A percentile compares a stretch with the other conserved stretches of the same genome.
phyloP scores from a whole-genome alignment of 83 land plant species.

The Larix sibirica region DNA sequence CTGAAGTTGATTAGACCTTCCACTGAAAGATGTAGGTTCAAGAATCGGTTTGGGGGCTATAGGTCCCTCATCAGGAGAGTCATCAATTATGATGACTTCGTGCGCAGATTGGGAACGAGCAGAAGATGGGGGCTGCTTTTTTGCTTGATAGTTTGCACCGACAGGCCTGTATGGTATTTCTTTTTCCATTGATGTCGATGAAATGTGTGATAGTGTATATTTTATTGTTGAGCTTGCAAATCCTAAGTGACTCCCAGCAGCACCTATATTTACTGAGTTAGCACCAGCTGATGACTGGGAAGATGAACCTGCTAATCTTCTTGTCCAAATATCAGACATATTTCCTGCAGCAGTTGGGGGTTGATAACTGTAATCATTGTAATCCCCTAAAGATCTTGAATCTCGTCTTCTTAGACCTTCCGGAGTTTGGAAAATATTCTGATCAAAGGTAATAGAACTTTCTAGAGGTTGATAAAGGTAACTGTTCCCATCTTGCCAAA shows the following conservation, averaged over 20 bases:
- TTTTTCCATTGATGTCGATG: background rate
- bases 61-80: slow-evolving; percentile 28
- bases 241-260: background rate
- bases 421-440: slow-evolving; percentile 1
- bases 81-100: slow-evolving; percentile 42
- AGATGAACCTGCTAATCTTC: background rate
- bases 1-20: background rate
- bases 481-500: slow-evolving; percentile 10
- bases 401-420: slow-evolving; percentile 4
- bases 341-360: slow-evolving; percentile 2
- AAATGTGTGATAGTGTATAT: background rate
- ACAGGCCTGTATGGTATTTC: background rate
- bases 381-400: background rate
- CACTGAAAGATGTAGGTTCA: background rate
- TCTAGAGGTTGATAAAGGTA: background rate
- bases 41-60: background rate
- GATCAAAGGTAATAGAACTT: slow-evolving; percentile 12
- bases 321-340: background rate
- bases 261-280: slow-evolving; percentile 5
- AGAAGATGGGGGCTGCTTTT: background rate
- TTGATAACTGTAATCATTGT: background rate
- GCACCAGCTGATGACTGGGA: background rate
- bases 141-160: background rate
- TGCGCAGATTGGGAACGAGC: background rate
- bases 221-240: background rate